phyloP scores from a whole-genome alignment of 192 early-diverging fungal genomes.

The Backusella parvicylindrica region DNA sequence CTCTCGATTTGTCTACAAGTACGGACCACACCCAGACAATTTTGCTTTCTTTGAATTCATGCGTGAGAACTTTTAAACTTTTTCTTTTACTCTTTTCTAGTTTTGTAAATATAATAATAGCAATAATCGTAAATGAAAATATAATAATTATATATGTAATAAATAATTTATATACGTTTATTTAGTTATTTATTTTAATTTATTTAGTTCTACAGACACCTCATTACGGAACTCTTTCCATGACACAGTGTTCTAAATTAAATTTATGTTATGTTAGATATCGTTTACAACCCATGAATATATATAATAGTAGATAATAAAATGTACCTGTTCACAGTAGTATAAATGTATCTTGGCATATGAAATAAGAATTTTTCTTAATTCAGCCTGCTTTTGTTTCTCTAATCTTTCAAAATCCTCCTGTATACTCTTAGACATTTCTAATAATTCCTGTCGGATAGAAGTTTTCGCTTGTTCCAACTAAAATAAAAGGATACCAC shows the following conservation, averaged over 20 bases:
- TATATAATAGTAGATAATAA: too few species aligned
- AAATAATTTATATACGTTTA: background rate
- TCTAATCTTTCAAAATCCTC: slow-evolving; percentile 89
- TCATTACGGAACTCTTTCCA: background rate
- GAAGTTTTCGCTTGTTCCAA: slow-evolving; percentile 42
- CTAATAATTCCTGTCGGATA: slow-evolving; percentile 69
- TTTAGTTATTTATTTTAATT: background rate
- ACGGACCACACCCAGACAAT: slow-evolving; percentile 88
- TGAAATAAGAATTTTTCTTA: slow-evolving; percentile 71
- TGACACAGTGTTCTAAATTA: background rate
- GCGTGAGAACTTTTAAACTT: slow-evolving; percentile 34
- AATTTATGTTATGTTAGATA: background rate
- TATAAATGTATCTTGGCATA: slow-evolving; percentile 66
- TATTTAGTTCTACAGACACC: background rate
- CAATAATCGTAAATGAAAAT: background rate
- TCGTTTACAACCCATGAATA: background rate
- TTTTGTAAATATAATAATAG: background rate
- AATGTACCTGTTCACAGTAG: slow-evolving; percentile 61
- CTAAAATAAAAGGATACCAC: background rate
- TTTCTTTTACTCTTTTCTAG: background rate
- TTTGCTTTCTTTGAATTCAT: slow-evolving; percentile 99
- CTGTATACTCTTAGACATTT: slow-evolving; percentile 78
- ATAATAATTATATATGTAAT: background rate
- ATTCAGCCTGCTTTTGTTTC: slow-evolving; percentile 80
- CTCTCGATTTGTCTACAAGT: slow-evolving; percentile 96